These are phyloP conservation scores for Alternaria infectoria DNA, from an alignment of 2,329 filamentous ascomycete genomes.

Conservation along the genomic window DNA sequence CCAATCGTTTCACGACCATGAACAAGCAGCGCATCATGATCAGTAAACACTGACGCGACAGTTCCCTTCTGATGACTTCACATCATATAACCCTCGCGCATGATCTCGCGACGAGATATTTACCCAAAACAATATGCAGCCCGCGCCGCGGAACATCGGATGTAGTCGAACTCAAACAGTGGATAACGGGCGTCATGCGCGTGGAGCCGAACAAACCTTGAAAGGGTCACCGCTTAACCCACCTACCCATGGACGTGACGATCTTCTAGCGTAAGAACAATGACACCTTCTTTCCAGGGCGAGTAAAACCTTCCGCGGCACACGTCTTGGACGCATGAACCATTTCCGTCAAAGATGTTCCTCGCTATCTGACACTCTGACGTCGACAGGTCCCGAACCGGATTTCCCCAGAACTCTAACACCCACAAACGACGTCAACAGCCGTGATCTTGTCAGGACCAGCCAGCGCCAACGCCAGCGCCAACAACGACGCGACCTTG, in stretches of 20 bases:
- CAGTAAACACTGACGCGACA: slow-evolving; percentile 4
- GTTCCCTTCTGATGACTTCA: background rate
- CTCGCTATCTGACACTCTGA: background rate
- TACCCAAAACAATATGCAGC: background rate
- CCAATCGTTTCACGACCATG: background rate
- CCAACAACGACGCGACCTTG: background rate
- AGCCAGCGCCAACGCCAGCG: background rate
- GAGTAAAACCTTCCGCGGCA: background rate
- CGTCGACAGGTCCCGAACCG: background rate
- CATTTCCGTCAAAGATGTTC: background rate
- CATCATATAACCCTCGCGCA: background rate
- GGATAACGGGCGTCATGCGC: background rate
- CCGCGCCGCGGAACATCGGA: background rate
- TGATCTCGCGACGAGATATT: background rate
- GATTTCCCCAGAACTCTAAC: background rate
- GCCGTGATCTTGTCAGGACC: background rate
- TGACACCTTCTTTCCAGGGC: background rate
- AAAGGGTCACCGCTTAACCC: background rate
- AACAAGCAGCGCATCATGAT: slow-evolving; percentile 13
- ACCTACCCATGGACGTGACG: background rate
- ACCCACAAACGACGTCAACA: background rate
- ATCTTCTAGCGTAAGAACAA: background rate
- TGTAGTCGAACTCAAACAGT: background rate
- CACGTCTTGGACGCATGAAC: background rate
- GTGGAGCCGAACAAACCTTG: background rate